A percentile compares a stretch with the other conserved stretches of the same genome.
These are phyloP conservation scores for Exserohilum rostratum DNA, from an alignment of 2,329 filamentous ascomycete genomes.

Conservation along the genomic window DNA sequence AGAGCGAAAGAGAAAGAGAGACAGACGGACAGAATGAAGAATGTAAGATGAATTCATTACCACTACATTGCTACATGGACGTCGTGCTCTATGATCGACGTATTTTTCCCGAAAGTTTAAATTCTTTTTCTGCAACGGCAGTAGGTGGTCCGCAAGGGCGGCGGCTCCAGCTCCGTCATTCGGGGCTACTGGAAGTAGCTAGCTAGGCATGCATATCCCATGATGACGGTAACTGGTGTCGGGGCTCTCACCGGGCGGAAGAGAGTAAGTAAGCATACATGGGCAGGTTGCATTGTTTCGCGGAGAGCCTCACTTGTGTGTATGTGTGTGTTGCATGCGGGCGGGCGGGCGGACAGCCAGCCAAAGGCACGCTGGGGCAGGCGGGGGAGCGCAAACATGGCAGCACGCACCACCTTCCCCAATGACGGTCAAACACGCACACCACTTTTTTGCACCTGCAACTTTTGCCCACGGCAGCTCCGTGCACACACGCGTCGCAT, in stretches of 20 bases:
- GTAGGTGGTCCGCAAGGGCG: not conserved
- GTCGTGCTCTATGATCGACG: not conserved
- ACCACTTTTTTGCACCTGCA: too few species aligned
- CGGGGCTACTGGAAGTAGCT: not conserved
- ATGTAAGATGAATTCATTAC: not conserved
- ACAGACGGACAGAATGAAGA: too few species aligned
- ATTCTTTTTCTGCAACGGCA: not conserved
- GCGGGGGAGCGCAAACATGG: not conserved
- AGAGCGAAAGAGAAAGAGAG: too few species aligned
- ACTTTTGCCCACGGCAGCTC: not conserved
- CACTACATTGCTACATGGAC: not conserved
- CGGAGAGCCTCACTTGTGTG: constrained; percentile 3
- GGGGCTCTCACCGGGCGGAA: not conserved
- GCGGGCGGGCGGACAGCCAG: too few species aligned
- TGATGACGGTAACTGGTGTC: not conserved
- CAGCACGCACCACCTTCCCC: not conserved
- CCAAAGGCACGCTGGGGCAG: too few species aligned
- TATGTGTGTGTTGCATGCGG: too few species aligned
- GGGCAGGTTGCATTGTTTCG: too few species aligned
- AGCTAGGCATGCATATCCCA: not conserved
- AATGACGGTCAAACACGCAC: constrained; percentile 5
- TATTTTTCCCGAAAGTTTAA: not conserved
- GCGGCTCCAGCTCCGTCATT: too few species aligned
- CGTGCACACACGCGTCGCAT: constrained; percentile 6
- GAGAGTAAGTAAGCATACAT: too few species aligned